Evolutionary conservation across 2,329 filamentous ascomycete genomes (phyloP), one percentile per base, ranked within the genome.

Genomic region (Graphilbum fragrans): DNA sequence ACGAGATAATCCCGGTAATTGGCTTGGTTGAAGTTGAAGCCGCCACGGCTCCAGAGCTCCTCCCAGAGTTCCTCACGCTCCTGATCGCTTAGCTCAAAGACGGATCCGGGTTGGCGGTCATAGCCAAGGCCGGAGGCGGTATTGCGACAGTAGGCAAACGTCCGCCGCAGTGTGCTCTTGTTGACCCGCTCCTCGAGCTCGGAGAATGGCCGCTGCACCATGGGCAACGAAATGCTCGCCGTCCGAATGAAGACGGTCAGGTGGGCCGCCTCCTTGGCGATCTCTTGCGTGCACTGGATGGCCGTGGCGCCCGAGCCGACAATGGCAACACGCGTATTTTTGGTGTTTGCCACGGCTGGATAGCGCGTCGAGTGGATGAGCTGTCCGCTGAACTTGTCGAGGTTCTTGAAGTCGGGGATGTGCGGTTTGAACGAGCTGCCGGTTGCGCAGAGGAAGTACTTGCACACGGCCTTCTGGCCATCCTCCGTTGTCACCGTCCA

Each of bases 171-270:
- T 2, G 47, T 50, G 1, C 49, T 49, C 35, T 62, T 63, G 7
- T 49, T 50, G 21, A 57, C 57, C 18, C 66, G 57, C 46, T 72
- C 63, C 41, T 72, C 65, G 34, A 70, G 58, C 25, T 54, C 58
- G 0, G 62, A 60, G 2, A 76, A 49, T 2, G 54, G 41, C 2
- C 60, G 54, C 47, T 76, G 70, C 2, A 64, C 57, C 70, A 80
- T 77, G 0, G 77, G 77, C 0, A 80, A 51, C 12, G 67, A 70
- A 12, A 71, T 63, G 43, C 75, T 77, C 0, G 75, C 72, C 2
- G 70, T 78, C 17, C 76, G 62, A 45, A 78, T 67, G 50, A 76
- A 75, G 3, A 77, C 67, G 3, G 55, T 58, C 29, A 63, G 42
- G 18, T 57, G 44, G 2, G 39, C 41, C 10, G 62, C 55, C 49